phyloP scores from a whole-genome alignment of 108 stramenopile species.

The Cyclotella atomus region DNA sequence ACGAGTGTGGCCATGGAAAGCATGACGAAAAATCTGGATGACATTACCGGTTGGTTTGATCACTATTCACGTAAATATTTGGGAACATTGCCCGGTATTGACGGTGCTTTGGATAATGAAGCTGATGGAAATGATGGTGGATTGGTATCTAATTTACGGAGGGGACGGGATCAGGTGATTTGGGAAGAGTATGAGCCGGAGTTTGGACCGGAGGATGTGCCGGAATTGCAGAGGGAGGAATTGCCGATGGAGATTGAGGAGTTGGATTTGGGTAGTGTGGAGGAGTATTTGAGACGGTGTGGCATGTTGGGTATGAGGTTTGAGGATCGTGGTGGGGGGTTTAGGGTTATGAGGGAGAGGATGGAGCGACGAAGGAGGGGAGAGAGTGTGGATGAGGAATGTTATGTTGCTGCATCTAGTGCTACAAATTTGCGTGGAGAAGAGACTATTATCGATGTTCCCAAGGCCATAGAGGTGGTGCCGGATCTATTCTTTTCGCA shows the following conservation, averaged over 20 bases:
- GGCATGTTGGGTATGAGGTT: constrained; percentile 55
- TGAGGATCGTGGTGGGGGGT: constrained; percentile 55
- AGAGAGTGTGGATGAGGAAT: not conserved
- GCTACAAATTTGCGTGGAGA: not conserved
- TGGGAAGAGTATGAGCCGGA: constrained; percentile 48
- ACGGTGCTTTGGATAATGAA: constrained; percentile 25
- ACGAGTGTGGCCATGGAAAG: constrained; percentile 13
- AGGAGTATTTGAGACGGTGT: constrained; percentile 36
- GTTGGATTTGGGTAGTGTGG: constrained; percentile 45
- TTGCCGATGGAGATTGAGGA: constrained; percentile 38
- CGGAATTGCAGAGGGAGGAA: constrained; percentile 40
- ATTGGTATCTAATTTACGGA: constrained; percentile 10
- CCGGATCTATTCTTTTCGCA: constrained; percentile 68
- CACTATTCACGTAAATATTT: constrained; percentile 51
- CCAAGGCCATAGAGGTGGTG: constrained; percentile 48
- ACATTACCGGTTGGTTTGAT: constrained; percentile 51
- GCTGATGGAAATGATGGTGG: constrained; percentile 23
- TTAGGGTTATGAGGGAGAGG: constrained; percentile 32
- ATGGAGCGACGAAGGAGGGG: not conserved
- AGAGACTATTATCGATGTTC: constrained; percentile 8
- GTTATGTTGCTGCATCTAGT: not conserved
- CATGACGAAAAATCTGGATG: constrained; percentile 34
- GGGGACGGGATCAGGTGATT: not conserved
- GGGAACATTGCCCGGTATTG: constrained; percentile 42
- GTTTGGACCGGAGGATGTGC: constrained; percentile 52